phyloP scores from a whole-genome alignment of 2,329 filamentous ascomycete genomes.

The Talaromyces funiculosus region DNA sequence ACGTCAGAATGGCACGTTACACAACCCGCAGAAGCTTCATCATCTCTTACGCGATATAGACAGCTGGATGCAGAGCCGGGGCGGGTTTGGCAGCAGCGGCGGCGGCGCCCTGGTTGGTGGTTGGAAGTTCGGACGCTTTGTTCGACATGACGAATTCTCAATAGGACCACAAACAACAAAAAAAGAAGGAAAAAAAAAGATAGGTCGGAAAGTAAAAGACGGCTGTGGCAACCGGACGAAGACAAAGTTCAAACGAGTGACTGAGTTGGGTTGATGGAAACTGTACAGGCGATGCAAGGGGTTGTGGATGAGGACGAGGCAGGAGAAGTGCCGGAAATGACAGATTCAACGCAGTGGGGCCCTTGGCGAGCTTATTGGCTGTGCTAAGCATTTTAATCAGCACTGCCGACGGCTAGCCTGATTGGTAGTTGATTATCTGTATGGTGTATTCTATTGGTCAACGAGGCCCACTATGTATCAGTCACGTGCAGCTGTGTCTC shows the following conservation, averaged over 20 bases:
- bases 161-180: neutral
- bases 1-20: neutral
- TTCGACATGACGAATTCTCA: slow-evolving; percentile 3
- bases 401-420: neutral
- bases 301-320: neutral
- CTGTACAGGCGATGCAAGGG: neutral
- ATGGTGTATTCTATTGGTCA: neutral
- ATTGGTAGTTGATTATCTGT: neutral
- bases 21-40: neutral
- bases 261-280: neutral
- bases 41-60: slow-evolving; percentile 66
- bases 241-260: slow-evolving; percentile 3
- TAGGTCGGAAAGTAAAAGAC: neutral
- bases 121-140: slow-evolving; percentile 10
- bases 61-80: slow-evolving; percentile 65
- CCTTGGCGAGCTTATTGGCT: neutral
- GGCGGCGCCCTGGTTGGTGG: slow-evolving; percentile 5
- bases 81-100: slow-evolving; percentile 7
- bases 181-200: neutral
- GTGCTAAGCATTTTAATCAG: neutral
- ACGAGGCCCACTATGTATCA: neutral
- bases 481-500: neutral
- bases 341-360: neutral
- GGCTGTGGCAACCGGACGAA: neutral
- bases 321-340: neutral